A percentile compares a stretch with the other conserved stretches of the same genome.
Conservation (phyloP, 495 filamentous ascomycete genomes). For the Rostrohypoxylon terebratum region DNA sequence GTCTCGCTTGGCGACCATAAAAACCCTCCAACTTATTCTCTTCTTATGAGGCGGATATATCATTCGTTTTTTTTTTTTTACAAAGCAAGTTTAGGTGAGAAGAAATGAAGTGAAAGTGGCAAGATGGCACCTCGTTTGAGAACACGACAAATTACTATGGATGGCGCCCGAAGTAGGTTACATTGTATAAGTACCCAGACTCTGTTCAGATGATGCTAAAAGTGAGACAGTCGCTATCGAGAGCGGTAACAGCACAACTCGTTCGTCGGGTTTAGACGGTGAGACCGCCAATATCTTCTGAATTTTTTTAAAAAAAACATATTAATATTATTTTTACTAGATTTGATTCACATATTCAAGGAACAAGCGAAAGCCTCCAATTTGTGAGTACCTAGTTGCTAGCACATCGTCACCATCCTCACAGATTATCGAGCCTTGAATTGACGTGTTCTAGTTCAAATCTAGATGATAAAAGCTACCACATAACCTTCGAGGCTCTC, state of each 20-base stretch:
- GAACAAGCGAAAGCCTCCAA: slow-evolving; percentile 68
- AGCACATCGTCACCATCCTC: not conserved
- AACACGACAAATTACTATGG: slow-evolving; percentile 39
- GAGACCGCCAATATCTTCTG: slow-evolving; percentile 18
- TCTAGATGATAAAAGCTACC: slow-evolving; percentile 78
- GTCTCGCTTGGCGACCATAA: not conserved
- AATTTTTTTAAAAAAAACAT: slow-evolving; percentile 14
- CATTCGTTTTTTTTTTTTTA: not conserved
- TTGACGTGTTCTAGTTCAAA: slow-evolving; percentile 35
- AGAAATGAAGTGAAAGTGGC: slow-evolving; percentile 10
- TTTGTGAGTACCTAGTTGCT: slow-evolving; percentile 58
- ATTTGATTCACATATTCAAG: slow-evolving; percentile 71
- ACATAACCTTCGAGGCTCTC: slow-evolving; percentile 82
- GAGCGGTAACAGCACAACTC: slow-evolving; percentile 38
- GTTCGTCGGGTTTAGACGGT: slow-evolving; percentile 53
- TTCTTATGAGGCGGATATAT: not conserved
- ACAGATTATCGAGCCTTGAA: slow-evolving; percentile 33
- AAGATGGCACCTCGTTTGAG: slow-evolving; percentile 40
- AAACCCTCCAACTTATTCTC: not conserved
- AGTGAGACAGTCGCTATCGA: slow-evolving; percentile 47
- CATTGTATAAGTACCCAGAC: not conserved
- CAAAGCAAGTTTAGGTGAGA: not conserved
- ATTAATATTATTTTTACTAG: slow-evolving; percentile 29
- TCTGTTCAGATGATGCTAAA: slow-evolving; percentile 17
- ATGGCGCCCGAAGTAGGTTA: slow-evolving; percentile 40